Evolutionary conservation across 192 early-diverging fungal species (phyloP).

Genomic region (Entomortierella beljakovae): DNA sequence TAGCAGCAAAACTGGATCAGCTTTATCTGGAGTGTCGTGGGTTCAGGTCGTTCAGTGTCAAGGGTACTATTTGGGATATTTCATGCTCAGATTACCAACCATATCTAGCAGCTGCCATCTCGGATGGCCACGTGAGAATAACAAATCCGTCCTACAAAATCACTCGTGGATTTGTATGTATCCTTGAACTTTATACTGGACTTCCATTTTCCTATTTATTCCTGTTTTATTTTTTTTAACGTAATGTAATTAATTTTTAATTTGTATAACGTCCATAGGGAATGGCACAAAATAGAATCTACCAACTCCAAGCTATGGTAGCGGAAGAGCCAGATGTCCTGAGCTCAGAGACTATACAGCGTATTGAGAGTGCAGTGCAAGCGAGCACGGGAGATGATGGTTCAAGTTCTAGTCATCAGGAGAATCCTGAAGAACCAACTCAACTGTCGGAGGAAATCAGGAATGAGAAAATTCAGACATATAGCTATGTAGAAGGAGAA

Average conservation of each 20-base stretch:
- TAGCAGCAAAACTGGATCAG: slow-evolving; percentile 37
- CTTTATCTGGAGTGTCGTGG: slow-evolving; percentile 31
- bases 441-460: background rate
- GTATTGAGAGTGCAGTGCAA: background rate
- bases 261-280: slow-evolving; percentile 10
- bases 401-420: too few relatives aligned
- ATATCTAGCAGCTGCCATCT: slow-evolving; percentile 31
- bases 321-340: too few relatives aligned
- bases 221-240: too few relatives aligned
- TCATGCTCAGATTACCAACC: slow-evolving; percentile 46
- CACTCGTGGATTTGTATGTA: slow-evolving; percentile 46
- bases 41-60: slow-evolving; percentile 28
- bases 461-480: background rate
- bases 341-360: too few relatives aligned
- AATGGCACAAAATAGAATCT: slow-evolving; percentile 36
- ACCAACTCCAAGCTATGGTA: slow-evolving; percentile 36
- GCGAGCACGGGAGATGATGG: background rate
- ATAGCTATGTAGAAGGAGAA: slow-evolving; percentile 13
- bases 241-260: background rate
- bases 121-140: slow-evolving; percentile 35
- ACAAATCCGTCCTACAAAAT: slow-evolving; percentile 38
- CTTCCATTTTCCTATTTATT: too few relatives aligned
- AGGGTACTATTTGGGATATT: slow-evolving; percentile 51
- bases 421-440: background rate
- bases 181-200: background rate